Evolutionary conservation across 2,329 filamentous ascomycete genomes (phyloP).

Genomic region (Falciphora oryzae): DNA sequence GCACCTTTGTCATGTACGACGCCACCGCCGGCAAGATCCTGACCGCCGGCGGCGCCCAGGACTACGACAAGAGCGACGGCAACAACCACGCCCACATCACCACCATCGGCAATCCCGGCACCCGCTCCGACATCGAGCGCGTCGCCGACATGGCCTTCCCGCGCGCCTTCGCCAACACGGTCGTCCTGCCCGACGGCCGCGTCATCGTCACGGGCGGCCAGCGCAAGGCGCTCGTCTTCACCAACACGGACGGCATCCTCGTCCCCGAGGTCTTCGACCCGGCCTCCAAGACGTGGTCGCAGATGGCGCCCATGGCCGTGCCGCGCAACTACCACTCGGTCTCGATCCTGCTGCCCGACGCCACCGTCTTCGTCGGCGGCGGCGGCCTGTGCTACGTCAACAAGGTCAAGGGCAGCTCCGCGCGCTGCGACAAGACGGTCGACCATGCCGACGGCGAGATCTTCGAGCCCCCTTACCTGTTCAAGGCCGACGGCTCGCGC

Average conservation of each 20-base stretch:
- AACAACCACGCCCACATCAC: conserved; percentile 31
- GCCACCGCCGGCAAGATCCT: conserved; percentile 52
- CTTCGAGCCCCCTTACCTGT: conserved; percentile 45
- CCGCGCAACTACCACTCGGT: conserved; percentile 39
- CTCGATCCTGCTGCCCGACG: conserved; percentile 38
- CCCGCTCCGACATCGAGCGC: not conserved
- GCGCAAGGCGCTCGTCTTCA: conserved; percentile 29
- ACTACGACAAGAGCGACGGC: conserved; percentile 37
- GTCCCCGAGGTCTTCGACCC: conserved; percentile 36
- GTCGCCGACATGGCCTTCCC: conserved; percentile 11
- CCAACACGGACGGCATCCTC: conserved; percentile 29
- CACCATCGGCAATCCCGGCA: conserved; percentile 19
- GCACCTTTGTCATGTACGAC: conserved; percentile 52
- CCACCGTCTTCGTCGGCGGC: conserved; percentile 39
- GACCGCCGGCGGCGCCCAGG: conserved; percentile 41
- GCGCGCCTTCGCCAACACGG: conserved; percentile 34
- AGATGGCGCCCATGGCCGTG: conserved; percentile 25
- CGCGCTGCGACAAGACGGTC: conserved; percentile 23
- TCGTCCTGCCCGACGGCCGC: conserved; percentile 36
- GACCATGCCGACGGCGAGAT: conserved; percentile 47
- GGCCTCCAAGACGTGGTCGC: conserved; percentile 25
- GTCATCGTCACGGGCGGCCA: conserved; percentile 37
- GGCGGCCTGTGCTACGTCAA: conserved; percentile 36
- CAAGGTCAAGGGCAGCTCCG: conserved; percentile 20
- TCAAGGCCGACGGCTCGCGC: conserved; percentile 21